A percentile compares a stretch with the other conserved stretches of the same genome.
Evolutionary conservation across 1,284 basidiomycete genomes (phyloP).

Genomic region (Rhodotorula glutinis): DNA sequence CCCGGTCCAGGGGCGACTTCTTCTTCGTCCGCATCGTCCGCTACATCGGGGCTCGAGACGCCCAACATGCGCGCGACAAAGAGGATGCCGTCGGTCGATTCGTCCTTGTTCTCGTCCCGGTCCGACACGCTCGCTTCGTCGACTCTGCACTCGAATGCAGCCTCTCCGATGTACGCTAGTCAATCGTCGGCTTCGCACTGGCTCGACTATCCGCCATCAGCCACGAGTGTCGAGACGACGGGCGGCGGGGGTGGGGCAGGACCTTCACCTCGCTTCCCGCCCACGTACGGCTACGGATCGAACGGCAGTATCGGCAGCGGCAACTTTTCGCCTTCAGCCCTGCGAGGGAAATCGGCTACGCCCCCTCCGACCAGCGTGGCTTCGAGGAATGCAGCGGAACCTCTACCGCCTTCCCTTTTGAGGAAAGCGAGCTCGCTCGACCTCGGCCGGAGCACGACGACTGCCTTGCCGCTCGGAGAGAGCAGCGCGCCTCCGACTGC

Average conservation of each 20-base stretch:
- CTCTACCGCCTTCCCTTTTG: neutral
- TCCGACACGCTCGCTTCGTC: neutral
- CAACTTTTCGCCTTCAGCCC: neutral
- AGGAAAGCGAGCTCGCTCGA: conserved; percentile 32
- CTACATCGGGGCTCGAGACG: neutral
- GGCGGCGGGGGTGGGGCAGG: neutral
- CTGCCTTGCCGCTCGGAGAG: no score
- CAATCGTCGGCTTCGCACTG: neutral
- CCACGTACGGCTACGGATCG: neutral
- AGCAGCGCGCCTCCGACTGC: no score
- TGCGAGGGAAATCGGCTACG: conserved; percentile 19
- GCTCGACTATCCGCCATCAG: neutral
- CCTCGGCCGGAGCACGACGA: conserved; percentile 9
- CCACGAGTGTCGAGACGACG: neutral
- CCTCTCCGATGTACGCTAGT: neutral
- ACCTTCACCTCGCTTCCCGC: neutral
- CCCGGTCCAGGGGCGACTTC: no score
- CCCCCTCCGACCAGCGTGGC: conserved; percentile 23
- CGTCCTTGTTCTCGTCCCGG: neutral
- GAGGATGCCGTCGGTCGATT: neutral
- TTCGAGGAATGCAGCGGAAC: neutral
- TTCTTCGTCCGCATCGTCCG: no score
- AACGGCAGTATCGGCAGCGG: neutral
- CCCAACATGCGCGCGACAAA: neutral
- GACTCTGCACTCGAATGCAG: neutral